phyloP scores from a whole-genome alignment of 805 yeast genomes.

The Lachancea mirantina region DNA sequence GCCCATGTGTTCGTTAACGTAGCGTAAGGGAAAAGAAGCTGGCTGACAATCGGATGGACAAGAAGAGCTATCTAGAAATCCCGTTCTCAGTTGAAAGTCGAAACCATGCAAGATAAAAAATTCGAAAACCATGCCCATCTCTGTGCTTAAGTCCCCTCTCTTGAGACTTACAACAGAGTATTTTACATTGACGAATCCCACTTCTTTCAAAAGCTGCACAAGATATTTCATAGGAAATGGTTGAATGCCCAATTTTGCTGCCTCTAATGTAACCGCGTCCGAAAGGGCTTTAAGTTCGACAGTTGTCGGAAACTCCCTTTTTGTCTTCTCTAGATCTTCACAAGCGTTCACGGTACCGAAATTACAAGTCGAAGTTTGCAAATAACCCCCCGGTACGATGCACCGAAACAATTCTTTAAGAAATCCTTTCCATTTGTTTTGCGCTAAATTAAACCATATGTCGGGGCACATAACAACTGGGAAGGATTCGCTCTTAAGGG shows the following conservation, averaged over 20 bases:
- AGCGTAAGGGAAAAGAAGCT: slow-evolving; percentile 19
- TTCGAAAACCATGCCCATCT: slow-evolving; percentile 28
- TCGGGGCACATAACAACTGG: slow-evolving; percentile 26
- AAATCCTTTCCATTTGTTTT: slow-evolving; percentile 24
- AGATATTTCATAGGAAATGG: slow-evolving; percentile 25
- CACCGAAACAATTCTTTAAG: slow-evolving; percentile 23
- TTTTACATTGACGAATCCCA: slow-evolving; percentile 26
- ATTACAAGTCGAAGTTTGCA: slow-evolving; percentile 19
- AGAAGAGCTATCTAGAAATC: slow-evolving; percentile 11
- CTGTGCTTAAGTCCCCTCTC: slow-evolving; percentile 23
- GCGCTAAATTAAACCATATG: slow-evolving; percentile 22
- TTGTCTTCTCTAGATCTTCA: slow-evolving; percentile 2
- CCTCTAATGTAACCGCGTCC: slow-evolving; percentile 22
- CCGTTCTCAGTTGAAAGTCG: slow-evolving; percentile 17
- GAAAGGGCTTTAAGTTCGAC: slow-evolving; percentile 18
- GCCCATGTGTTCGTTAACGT: slow-evolving; percentile 24
- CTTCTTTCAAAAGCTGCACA: slow-evolving; percentile 19
- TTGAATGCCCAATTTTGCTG: slow-evolving; percentile 23
- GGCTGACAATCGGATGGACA: slow-evolving; percentile 17
- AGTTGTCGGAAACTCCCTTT: slow-evolving; percentile 14
- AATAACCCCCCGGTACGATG: slow-evolving; percentile 27
- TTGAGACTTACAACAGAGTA: slow-evolving; percentile 22
- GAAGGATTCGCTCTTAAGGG: slow-evolving; percentile 21
- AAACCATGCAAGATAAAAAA: slow-evolving; percentile 16
- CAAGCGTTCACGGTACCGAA: slow-evolving; percentile 16